phyloP scores from a whole-genome alignment of 2,329 filamentous ascomycete species.

The Talaromyces sp. region DNA sequence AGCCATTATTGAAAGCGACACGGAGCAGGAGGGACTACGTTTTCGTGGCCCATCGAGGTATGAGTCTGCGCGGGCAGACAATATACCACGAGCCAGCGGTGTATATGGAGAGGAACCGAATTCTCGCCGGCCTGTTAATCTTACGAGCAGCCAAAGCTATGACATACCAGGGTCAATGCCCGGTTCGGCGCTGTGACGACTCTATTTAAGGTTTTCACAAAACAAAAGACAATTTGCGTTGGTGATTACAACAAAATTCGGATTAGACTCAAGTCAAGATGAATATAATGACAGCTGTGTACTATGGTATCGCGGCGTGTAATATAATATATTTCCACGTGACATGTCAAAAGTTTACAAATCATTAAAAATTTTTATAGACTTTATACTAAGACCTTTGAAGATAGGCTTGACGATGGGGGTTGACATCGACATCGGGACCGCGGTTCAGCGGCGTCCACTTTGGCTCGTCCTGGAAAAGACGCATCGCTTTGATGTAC shows the following conservation, averaged over 20 bases:
- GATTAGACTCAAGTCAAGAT: neutral
- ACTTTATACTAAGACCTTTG: constrained; percentile 17
- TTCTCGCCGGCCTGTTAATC: constrained; percentile 23
- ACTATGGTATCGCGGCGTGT: neutral
- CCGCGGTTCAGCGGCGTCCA: constrained; percentile 90
- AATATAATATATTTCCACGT: neutral
- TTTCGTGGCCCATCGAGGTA: constrained; percentile 24
- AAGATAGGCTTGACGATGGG: constrained; percentile 73
- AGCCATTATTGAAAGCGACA: constrained; percentile 11
- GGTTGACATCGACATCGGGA: constrained; percentile 70
- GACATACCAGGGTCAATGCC: constrained; percentile 37
- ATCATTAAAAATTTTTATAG: neutral
- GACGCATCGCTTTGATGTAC: constrained; percentile 92
- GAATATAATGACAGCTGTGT: neutral
- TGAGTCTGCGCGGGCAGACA: constrained; percentile 23
- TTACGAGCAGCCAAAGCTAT: constrained; percentile 23
- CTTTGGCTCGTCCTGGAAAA: constrained; percentile 98
- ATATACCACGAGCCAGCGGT: constrained; percentile 24
- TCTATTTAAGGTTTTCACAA: neutral
- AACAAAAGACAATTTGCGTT: neutral
- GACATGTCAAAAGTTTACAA: no score
- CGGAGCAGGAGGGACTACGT: constrained; percentile 24
- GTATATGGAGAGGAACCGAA: constrained; percentile 28
- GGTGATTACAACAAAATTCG: no score
- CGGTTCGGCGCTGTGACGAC: constrained; percentile 18